Evolutionary conservation across 73 alveolate species (phyloP).

Genomic region (Halteria grandinella): DNA sequence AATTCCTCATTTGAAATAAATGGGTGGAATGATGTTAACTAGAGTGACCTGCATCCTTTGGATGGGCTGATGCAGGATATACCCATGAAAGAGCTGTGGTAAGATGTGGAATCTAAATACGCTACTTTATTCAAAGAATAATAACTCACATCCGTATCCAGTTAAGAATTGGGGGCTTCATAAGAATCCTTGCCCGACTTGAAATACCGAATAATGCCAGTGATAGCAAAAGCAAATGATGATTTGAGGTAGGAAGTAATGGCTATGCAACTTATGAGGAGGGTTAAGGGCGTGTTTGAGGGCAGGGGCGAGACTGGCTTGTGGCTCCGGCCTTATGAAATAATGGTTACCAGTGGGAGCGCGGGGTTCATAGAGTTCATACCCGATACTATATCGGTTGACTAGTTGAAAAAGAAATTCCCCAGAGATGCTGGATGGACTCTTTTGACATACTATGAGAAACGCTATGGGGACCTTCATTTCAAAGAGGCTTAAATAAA

Average conservation of each 20-base stretch:
- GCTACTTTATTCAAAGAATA: no score
- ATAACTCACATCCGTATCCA: no score
- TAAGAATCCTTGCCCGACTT: no score
- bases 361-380: slow-evolving; percentile 96
- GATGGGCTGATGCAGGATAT: no score
- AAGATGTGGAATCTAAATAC: no score
- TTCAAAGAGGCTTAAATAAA: slow-evolving; percentile 97
- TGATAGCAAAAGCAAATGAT: slow-evolving; percentile 97
- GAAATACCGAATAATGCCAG: slow-evolving; percentile 79
- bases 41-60: no score
- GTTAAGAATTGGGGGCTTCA: no score
- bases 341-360: slow-evolving; percentile 88
- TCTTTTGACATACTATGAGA: slow-evolving; percentile 82
- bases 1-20: no score
- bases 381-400: slow-evolving; percentile 93
- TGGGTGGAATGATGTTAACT: no score
- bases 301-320: slow-evolving; percentile 81
- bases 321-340: slow-evolving; percentile 95
- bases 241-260: slow-evolving; percentile 96
- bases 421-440: slow-evolving; percentile 75
- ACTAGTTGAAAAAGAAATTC: slow-evolving; percentile 92
- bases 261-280: slow-evolving; percentile 95
- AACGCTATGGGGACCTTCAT: slow-evolving; percentile 77
- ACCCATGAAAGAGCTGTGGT: no score
- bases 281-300: slow-evolving; percentile 81